A percentile compares a stretch with the other conserved stretches of the same genome.
Conservation (phyloP, 768 basidiomycete genomes). For the Pleurotus platypus region DNA sequence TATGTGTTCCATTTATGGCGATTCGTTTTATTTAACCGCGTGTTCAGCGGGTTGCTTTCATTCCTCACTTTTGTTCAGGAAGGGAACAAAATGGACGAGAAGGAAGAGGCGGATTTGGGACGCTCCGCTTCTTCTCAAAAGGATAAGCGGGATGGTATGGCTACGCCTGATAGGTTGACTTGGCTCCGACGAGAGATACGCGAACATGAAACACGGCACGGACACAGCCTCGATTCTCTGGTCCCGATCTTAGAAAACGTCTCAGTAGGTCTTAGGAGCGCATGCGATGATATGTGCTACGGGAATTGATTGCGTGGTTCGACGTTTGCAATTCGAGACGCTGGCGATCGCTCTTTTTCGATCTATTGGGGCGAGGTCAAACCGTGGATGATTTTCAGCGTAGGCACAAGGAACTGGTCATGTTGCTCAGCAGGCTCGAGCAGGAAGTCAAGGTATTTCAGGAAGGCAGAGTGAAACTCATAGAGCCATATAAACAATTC, state of each 20-base stretch:
- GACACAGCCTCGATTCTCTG: constrained; percentile 37
- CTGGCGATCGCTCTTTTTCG: constrained; percentile 27
- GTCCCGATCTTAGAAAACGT: constrained; percentile 35
- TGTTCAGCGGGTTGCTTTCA: constrained; percentile 31
- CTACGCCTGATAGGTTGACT: constrained; percentile 25
- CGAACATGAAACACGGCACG: constrained; percentile 33
- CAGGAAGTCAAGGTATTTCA: constrained; percentile 13
- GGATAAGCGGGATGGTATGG: constrained; percentile 4
- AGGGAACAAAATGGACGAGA: constrained; percentile 21
- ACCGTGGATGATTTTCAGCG: constrained; percentile 15
- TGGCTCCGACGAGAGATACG: constrained; percentile 22
- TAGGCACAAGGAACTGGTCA: constrained; percentile 20
- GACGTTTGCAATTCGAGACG: constrained; percentile 30
- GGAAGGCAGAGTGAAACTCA: constrained; percentile 29
- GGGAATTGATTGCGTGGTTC: constrained; percentile 28
- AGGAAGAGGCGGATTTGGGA: constrained; percentile 13
- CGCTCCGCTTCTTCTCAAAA: constrained; percentile 22
- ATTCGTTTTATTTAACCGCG: not conserved
- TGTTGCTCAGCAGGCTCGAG: constrained; percentile 19
- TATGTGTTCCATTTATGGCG: constrained; percentile 15
- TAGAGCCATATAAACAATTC: constrained; percentile 37
- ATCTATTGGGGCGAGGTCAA: constrained; percentile 10
- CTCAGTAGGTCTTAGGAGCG: constrained; percentile 29
- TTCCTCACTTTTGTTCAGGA: constrained; percentile 33
- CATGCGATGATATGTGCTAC: constrained; percentile 24